Evolutionary conservation across 306 rosid species (phyloP).

Genomic region (Cicer arietinum): DNA sequence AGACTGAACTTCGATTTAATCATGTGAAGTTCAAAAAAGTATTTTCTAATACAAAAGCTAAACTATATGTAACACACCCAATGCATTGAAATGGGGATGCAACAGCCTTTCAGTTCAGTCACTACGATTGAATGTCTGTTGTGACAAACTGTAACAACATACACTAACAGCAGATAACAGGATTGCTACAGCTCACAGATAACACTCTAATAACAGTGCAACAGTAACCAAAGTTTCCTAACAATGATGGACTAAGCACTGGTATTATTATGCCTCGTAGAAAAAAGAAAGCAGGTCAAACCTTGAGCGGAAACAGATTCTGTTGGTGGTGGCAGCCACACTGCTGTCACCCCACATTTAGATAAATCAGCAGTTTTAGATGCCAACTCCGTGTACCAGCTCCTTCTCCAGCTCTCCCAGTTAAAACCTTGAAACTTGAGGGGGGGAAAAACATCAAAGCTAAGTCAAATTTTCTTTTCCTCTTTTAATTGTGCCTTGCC

Average conservation of each 20-base stretch:
- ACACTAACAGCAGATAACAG: slow-evolving; percentile 4
- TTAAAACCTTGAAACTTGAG: slow-evolving; percentile 80
- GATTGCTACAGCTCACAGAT: not conserved
- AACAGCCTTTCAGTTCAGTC: slow-evolving; percentile 17
- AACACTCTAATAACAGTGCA: not conserved
- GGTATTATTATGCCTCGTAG: not conserved
- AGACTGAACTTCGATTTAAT: not conserved
- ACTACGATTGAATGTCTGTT: slow-evolving; percentile 23
- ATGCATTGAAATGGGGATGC: not conserved
- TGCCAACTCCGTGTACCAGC: slow-evolving; percentile 75
- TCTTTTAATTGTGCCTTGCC: not conserved
- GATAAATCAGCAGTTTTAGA: slow-evolving; percentile 72
- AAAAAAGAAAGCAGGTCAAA: slow-evolving; percentile 37
- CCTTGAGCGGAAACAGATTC: slow-evolving; percentile 79
- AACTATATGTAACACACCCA: slow-evolving; percentile 10
- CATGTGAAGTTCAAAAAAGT: slow-evolving; percentile 12
- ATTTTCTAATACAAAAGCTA: not conserved
- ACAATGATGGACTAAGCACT: not conserved
- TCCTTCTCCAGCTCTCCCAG: slow-evolving; percentile 89
- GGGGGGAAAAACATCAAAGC: slow-evolving; percentile 45
- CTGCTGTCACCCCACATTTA: slow-evolving; percentile 70
- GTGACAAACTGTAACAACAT: slow-evolving; percentile 15
- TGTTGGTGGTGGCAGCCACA: slow-evolving; percentile 86
- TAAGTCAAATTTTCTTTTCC: slow-evolving; percentile 9
- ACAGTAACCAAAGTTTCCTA: not conserved